Conservation (phyloP, 2,329 filamentous ascomycete species). For the Pseudopyrenochaeta lycopersici region DNA sequence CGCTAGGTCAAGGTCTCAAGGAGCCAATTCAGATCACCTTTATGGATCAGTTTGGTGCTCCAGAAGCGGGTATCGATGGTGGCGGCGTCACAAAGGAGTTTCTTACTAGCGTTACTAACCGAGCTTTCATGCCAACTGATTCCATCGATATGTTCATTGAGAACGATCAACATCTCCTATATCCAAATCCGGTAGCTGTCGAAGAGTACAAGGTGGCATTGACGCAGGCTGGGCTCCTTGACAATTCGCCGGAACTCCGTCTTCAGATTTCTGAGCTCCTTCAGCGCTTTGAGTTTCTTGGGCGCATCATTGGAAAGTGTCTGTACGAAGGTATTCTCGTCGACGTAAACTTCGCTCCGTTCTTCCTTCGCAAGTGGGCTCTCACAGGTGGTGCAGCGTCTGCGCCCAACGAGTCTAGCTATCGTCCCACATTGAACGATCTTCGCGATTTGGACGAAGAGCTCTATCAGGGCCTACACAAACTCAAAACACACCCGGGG, state of each 20-base stretch:
- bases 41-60: slow-evolving; percentile 85
- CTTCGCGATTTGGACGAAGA: slow-evolving; percentile 89
- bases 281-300: slow-evolving; percentile 86
- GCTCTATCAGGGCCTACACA: slow-evolving; percentile 83
- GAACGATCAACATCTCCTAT: slow-evolving; percentile 86
- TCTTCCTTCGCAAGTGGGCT: slow-evolving; percentile 96
- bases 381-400: slow-evolving; percentile 72
- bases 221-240: slow-evolving; percentile 60
- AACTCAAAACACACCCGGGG: slow-evolving; percentile 85
- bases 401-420: slow-evolving; percentile 73
- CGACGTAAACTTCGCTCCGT: slow-evolving; percentile 90
- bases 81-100: slow-evolving; percentile 99
- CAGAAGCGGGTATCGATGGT: slow-evolving; percentile 94
- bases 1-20: slow-evolving; percentile 82
- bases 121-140: slow-evolving; percentile 74
- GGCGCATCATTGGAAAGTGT: slow-evolving; percentile 93
- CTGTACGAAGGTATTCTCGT: slow-evolving; percentile 96
- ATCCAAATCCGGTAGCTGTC: slow-evolving; percentile 82
- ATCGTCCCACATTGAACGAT: slow-evolving; percentile 94
- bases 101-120: slow-evolving; percentile 83
- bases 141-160: slow-evolving; percentile 75
- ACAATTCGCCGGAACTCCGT: slow-evolving; percentile 66
- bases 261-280: slow-evolving; percentile 69
- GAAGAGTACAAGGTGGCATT: slow-evolving; percentile 73
- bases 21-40: slow-evolving; percentile 98